phyloP scores from a whole-genome alignment of 805 yeast genomes.

The Kuraishia hungarica region DNA sequence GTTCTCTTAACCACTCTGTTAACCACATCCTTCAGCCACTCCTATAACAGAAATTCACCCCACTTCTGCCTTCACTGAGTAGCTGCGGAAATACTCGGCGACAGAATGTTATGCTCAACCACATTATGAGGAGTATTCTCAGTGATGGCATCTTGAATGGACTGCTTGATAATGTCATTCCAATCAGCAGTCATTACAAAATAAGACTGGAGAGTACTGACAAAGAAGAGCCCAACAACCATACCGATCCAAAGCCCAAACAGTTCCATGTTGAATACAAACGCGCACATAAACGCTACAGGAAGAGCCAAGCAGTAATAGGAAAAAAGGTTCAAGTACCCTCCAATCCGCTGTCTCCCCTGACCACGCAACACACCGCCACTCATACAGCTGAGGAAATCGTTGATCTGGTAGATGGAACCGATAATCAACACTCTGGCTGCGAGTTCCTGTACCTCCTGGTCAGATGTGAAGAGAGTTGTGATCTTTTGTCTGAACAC shows the following conservation, averaged over 20 bases:
- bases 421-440: conserved; percentile 19
- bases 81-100: background rate
- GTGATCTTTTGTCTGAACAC: conserved; percentile 18
- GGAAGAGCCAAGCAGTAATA: conserved; percentile 72
- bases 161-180: conserved; percentile 30
- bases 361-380: conserved; percentile 51
- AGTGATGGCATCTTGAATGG: conserved; percentile 30
- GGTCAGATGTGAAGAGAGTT: conserved; percentile 21
- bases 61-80: background rate
- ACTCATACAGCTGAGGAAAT: conserved; percentile 38
- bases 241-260: conserved; percentile 28
- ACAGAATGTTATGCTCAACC: conserved; percentile 1
- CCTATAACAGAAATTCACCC: too few species aligned
- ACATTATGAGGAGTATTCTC: background rate
- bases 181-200: conserved; percentile 31
- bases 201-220: conserved; percentile 23
- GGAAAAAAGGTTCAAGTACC: conserved; percentile 43
- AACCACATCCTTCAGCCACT: too few species aligned
- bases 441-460: conserved; percentile 17
- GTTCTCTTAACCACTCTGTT: too few species aligned
- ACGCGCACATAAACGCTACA: conserved; percentile 50
- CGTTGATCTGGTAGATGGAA: conserved; percentile 36
- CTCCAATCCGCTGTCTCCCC: conserved; percentile 50
- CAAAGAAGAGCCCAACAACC: conserved; percentile 22
- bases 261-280: conserved; percentile 30